Percentiles rank a stretch among this genome's conserved stretches.
Conservation (phyloP, 2,329 filamentous ascomycete genomes). For the Ascochyta clinopodiicola region DNA sequence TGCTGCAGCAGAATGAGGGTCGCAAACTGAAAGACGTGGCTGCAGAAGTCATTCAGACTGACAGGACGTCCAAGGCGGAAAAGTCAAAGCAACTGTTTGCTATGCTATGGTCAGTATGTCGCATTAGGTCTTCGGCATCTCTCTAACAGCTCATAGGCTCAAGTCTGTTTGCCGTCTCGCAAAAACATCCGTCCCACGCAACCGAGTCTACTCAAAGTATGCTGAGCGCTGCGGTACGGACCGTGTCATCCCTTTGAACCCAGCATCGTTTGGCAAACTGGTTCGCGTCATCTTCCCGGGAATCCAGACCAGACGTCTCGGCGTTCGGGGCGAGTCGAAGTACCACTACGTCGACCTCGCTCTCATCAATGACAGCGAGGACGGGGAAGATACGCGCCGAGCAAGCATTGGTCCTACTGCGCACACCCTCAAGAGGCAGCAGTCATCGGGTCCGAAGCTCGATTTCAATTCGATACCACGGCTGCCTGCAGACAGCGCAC, state of each 20-base stretch:
- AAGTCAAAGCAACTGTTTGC: conserved; percentile 85
- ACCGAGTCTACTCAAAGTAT: conserved; percentile 94
- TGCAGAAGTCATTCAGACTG: conserved; percentile 76
- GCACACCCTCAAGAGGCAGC: conserved; percentile 40
- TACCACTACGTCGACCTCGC: conserved; percentile 81
- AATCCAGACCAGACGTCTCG: conserved; percentile 88
- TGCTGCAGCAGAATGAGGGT: conserved; percentile 73
- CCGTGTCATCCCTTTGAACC: conserved; percentile 92
- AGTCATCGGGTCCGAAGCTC: conserved; percentile 40
- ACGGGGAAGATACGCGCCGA: conserved; percentile 33
- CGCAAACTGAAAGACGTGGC: conserved; percentile 75
- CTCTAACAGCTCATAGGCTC: conserved; percentile 63
- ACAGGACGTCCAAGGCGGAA: conserved; percentile 81
- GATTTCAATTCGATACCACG: conserved; percentile 53
- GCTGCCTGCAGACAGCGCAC: conserved; percentile 57
- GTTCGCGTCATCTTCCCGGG: conserved; percentile 96
- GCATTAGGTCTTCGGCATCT: not conserved
- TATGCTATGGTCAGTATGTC: conserved; percentile 75
- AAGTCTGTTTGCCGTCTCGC: conserved; percentile 72
- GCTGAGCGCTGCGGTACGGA: conserved; percentile 91
- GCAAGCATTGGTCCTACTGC: conserved; percentile 29
- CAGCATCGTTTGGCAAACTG: conserved; percentile 96
- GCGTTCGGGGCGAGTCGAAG: conserved; percentile 95
- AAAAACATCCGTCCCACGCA: conserved; percentile 86
- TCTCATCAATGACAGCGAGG: conserved; percentile 54